Evolutionary conservation across 2,329 filamentous ascomycete species (phyloP), one percentile per base, ranked within the genome.

Genomic region (Cladosporium sp.): DNA sequence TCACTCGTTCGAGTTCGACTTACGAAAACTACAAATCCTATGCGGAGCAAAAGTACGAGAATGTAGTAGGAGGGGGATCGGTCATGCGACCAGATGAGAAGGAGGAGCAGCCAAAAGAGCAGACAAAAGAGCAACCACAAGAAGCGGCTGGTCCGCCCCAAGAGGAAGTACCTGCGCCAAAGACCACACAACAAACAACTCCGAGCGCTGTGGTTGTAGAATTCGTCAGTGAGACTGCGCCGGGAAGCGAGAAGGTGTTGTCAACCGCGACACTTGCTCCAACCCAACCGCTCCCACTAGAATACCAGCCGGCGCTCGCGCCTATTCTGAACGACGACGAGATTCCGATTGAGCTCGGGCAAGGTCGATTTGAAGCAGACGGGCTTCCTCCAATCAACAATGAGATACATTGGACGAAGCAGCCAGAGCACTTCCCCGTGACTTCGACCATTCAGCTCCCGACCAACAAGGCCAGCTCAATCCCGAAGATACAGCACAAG

Each of bases 401-500:
- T 15, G 65, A 76, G 11, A 78, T 88, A 34, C 89, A 93, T 73
- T 98, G 94, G 94, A 80, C 80, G 65, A 92, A 90, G 76, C 84
- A 87, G 68, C 80, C 83, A 3, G 92, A 79, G 68, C 71, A 75
- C 24, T 98, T 91, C 78, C 93, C 95, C 0, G 80, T 98, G 2
- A 86, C 88, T 66, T 89, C 90, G 21, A 82, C 96, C 64, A 93
- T 93, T 66, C 82, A 83, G 54, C 83, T 98, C 34, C 95, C 95
- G 1, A 89, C 87, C 1, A 91, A 88, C 51, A 84, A 84, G 30
- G 85, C 92, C 2, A 88, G 87, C 73, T 71, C 83, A 2, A 89
- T 97, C 18, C 92, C 92, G 1, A 87, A 84, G 72, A 88, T 98
- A 59, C 95, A 98, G 77, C 84, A 88, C 75, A 78, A 81, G 2